These are phyloP conservation scores for Phytophthora foliorum DNA, from an alignment of 352 stramenopile genomes.

Conservation along the genomic window DNA sequence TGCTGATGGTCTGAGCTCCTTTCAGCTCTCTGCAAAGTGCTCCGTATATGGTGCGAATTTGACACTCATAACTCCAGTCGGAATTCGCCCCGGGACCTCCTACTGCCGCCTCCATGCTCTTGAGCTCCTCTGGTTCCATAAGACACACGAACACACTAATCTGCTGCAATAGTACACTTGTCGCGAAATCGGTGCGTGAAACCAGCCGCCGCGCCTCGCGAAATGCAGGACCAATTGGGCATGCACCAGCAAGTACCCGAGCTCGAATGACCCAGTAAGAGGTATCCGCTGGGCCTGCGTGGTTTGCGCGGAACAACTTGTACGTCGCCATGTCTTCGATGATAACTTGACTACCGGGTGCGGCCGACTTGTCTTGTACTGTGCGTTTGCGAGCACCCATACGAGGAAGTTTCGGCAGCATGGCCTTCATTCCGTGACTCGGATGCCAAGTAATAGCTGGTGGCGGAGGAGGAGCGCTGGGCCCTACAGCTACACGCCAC, in stretches of 20 bases:
- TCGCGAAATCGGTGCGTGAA: constrained; percentile 60
- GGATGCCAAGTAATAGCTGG: constrained; percentile 63
- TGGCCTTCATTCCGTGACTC: constrained; percentile 63
- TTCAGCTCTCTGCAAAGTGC: constrained; percentile 50
- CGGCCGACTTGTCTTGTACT: constrained; percentile 27
- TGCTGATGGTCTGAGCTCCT: constrained; percentile 44
- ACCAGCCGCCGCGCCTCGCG: constrained; percentile 54
- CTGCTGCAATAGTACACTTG: constrained; percentile 69
- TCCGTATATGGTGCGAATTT: constrained; percentile 60
- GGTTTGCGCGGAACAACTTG: constrained; percentile 73
- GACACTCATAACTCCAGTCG: constrained; percentile 60
- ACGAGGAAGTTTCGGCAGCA: constrained; percentile 63
- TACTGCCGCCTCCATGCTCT: constrained; percentile 21
- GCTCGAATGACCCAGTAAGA: constrained; percentile 80
- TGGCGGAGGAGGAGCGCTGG: constrained; percentile 23
- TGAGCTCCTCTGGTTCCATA: constrained; percentile 50
- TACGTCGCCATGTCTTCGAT: constrained; percentile 70
- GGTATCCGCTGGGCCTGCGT: constrained; percentile 68
- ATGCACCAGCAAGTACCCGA: constrained; percentile 64
- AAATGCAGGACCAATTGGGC: constrained; percentile 61
- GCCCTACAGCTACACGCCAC: constrained; percentile 41
- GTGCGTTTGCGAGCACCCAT: constrained; percentile 35
- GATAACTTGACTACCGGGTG: constrained; percentile 49
- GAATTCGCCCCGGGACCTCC: neutral
- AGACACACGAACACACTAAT: constrained; percentile 81